These are phyloP conservation scores for Miscanthus lutarioriparius DNA, from an alignment of 176 grass and related monocot species.

Conservation along the genomic window DNA sequence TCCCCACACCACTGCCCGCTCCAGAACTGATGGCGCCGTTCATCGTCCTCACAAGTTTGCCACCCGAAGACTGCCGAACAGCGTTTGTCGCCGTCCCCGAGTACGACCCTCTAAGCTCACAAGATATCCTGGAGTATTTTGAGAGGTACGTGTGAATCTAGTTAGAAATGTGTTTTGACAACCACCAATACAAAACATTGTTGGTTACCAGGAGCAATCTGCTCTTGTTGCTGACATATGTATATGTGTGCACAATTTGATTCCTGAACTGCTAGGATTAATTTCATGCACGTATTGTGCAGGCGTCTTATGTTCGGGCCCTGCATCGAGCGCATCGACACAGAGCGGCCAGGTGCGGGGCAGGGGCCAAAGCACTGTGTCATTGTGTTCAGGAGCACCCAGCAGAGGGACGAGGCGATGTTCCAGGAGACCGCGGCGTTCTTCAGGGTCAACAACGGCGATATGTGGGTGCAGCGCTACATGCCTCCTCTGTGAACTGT, in stretches of 20 bases:
- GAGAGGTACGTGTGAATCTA: background rate
- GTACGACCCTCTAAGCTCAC: background rate
- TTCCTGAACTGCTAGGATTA: background rate
- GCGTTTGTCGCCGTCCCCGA: background rate
- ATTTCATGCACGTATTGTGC: background rate
- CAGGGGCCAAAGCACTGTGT: background rate
- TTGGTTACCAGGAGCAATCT: background rate
- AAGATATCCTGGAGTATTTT: background rate
- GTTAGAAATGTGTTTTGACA: background rate
- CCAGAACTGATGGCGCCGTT: background rate
- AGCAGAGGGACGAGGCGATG: background rate
- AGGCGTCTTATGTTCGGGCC: background rate
- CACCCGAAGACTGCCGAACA: background rate
- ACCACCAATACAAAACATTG: background rate
- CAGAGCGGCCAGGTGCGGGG: background rate
- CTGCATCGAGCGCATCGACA: background rate
- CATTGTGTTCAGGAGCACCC: background rate
- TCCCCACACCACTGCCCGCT: background rate
- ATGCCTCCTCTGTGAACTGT: background rate
- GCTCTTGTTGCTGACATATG: background rate
- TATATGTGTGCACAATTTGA: background rate
- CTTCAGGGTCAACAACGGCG: background rate
- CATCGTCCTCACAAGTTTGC: background rate
- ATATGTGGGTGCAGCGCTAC: slow-evolving; percentile 20
- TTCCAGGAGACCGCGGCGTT: background rate